Conservation (phyloP, 495 filamentous ascomycete genomes). For the Xylaria longipes region DNA sequence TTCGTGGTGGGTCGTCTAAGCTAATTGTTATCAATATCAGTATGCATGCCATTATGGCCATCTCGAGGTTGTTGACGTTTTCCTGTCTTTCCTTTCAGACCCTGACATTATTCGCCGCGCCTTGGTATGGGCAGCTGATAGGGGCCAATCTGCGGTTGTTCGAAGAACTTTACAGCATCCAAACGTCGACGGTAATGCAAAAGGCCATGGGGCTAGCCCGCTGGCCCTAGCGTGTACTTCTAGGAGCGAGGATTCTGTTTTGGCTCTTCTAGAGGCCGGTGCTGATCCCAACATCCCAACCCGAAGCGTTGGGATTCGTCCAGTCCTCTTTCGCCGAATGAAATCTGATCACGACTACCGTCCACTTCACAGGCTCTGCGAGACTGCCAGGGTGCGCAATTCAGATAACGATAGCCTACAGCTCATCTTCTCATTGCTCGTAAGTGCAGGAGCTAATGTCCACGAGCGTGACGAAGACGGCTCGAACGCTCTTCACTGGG, state of each 20-base stretch:
- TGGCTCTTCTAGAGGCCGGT: constrained; percentile 21
- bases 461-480: constrained; percentile 28
- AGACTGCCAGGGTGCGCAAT: too few species aligned
- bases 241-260: constrained; percentile 13
- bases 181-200: not conserved
- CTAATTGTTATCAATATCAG: not conserved
- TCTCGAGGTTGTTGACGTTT: constrained; percentile 32
- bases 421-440: constrained; percentile 21
- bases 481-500: constrained; percentile 30
- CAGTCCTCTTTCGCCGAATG: not conserved
- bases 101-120: constrained; percentile 28
- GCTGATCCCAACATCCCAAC: constrained; percentile 23
- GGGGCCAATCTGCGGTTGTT: constrained; percentile 26
- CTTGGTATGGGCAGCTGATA: constrained; percentile 34
- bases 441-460: constrained; percentile 34
- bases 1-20: not conserved
- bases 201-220: constrained; percentile 28
- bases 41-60: constrained; percentile 39
- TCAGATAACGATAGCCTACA: not conserved
- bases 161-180: constrained; percentile 30
- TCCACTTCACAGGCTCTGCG: constrained; percentile 1
- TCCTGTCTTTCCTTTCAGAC: constrained; percentile 32
- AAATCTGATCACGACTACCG: not conserved
- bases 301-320: not conserved
- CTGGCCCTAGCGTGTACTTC: constrained; percentile 34